phyloP scores from a whole-genome alignment of 78 protist species.

The Dictyostelium capitatum region DNA sequence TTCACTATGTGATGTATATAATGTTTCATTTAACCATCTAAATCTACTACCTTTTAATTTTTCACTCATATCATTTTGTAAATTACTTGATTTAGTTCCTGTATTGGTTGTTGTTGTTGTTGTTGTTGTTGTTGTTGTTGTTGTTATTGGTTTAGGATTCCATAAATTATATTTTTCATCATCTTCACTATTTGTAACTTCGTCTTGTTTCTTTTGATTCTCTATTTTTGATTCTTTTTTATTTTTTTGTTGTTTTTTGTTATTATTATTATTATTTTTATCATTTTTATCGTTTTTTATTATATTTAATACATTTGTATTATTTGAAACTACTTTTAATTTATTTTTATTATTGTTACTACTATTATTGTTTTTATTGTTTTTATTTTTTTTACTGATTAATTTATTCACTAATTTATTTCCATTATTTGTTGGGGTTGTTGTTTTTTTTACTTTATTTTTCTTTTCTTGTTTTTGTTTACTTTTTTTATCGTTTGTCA shows the following conservation, averaged over 20 bases:
- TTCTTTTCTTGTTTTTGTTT: too few relatives aligned
- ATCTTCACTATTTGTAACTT: constrained; percentile 18
- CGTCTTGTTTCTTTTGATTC: background rate
- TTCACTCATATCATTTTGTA: constrained; percentile 23
- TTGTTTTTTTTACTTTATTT: constrained; percentile 2
- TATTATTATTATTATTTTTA: background rate
- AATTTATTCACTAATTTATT: background rate
- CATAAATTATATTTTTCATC: constrained; percentile 36
- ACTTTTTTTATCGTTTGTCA: background rate
- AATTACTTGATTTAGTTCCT: background rate
- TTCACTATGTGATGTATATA: constrained; percentile 86
- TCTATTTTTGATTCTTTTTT: background rate
- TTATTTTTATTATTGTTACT: constrained; percentile 7
- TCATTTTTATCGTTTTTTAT: background rate
- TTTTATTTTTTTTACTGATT: background rate
- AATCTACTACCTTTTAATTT: constrained; percentile 80
- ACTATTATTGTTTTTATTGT: background rate
- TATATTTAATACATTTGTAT: background rate
- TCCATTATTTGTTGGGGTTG: background rate
- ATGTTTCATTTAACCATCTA: constrained; percentile 90
- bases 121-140: background rate
- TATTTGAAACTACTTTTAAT: background rate
- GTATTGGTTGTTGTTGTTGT: background rate
- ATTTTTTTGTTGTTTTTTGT: background rate
- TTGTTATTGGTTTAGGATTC: constrained; percentile 45